Evolutionary conservation across 768 basidiomycete genomes (phyloP).

Genomic region (Leccinum variicolor): DNA sequence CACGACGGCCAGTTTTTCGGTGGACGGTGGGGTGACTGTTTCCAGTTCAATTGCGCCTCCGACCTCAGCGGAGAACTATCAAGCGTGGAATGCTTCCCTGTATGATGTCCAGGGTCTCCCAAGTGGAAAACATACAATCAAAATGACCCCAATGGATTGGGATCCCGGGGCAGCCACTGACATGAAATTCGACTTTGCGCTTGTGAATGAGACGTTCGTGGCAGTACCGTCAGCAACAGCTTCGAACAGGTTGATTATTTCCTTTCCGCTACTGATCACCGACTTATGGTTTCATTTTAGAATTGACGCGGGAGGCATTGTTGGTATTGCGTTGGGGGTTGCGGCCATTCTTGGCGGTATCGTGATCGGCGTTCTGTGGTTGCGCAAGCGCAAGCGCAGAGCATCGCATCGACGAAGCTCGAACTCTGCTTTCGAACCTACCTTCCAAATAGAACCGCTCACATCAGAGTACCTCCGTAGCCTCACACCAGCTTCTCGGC

Average conservation of each 20-base stretch:
- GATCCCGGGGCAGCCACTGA: conserved; percentile 2
- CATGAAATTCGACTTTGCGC: conserved; percentile 29
- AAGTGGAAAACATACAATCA: conserved; percentile 16
- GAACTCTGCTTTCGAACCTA: neutral
- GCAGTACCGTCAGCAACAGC: neutral
- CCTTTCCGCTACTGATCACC: neutral
- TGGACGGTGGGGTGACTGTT: conserved; percentile 12
- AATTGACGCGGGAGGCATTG: conserved; percentile 2
- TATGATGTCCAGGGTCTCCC: conserved; percentile 15
- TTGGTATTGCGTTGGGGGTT: conserved; percentile 12
- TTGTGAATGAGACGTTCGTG: conserved; percentile 22
- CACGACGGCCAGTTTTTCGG: conserved; percentile 13
- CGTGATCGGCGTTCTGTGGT: conserved; percentile 5
- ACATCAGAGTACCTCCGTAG: neutral
- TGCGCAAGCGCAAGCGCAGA: conserved; percentile 9
- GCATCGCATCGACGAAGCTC: neutral
- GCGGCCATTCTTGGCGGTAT: neutral
- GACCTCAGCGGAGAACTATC: conserved; percentile 4
- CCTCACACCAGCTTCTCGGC: neutral
- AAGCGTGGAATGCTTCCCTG: conserved; percentile 20
- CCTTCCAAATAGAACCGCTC: conserved; percentile 6
- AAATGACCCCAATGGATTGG: conserved; percentile 24
- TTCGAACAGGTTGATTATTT: conserved; percentile 11
- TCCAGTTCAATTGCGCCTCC: neutral
- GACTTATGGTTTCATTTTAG: conserved; percentile 11